Percentiles rank a stretch among this genome's conserved stretches.
phyloP scores from a whole-genome alignment of 495 filamentous ascomycete species.

The Thozetella sp. region DNA sequence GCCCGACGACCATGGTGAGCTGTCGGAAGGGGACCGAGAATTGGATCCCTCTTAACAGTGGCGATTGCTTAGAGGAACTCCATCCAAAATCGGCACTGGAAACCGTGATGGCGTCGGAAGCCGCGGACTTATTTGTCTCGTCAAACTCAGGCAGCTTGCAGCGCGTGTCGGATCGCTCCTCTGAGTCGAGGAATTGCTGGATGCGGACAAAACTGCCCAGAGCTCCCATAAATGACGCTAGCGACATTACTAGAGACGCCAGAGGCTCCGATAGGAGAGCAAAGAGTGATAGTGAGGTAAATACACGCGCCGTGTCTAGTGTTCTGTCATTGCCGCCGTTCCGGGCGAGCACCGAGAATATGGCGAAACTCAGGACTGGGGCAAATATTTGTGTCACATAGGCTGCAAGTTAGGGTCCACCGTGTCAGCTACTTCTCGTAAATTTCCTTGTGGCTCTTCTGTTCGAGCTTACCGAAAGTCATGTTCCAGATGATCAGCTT shows the following conservation, averaged over 20 bases:
- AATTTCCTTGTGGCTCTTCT: too few relatives aligned
- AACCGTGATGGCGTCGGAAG: slow-evolving; percentile 32
- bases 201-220: slow-evolving; percentile 63
- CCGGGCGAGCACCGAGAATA: slow-evolving; percentile 24
- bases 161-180: slow-evolving; percentile 20
- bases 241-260: slow-evolving; percentile 54
- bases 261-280: slow-evolving; percentile 61
- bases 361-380: slow-evolving; percentile 40
- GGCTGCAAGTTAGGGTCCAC: slow-evolving; percentile 29
- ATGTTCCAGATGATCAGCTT: slow-evolving; percentile 41
- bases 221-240: slow-evolving; percentile 54
- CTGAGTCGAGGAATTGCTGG: slow-evolving; percentile 56
- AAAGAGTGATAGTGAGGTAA: slow-evolving; percentile 64
- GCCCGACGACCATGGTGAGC: slow-evolving; percentile 57
- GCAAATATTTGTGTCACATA: slow-evolving; percentile 55
- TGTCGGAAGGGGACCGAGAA: slow-evolving; percentile 28
- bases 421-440: too few relatives aligned
- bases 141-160: neutral
- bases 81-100: slow-evolving; percentile 53
- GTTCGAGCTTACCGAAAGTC: slow-evolving; percentile 23
- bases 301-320: slow-evolving; percentile 52
- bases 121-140: slow-evolving; percentile 6
- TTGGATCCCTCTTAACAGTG: slow-evolving; percentile 42
- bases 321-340: slow-evolving; percentile 28
- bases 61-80: slow-evolving; percentile 41